Percentiles rank a stretch among this genome's conserved stretches.
Conservation (phyloP, 352 stramenopile species). For the Phytopythium chamaehyphon region DNA sequence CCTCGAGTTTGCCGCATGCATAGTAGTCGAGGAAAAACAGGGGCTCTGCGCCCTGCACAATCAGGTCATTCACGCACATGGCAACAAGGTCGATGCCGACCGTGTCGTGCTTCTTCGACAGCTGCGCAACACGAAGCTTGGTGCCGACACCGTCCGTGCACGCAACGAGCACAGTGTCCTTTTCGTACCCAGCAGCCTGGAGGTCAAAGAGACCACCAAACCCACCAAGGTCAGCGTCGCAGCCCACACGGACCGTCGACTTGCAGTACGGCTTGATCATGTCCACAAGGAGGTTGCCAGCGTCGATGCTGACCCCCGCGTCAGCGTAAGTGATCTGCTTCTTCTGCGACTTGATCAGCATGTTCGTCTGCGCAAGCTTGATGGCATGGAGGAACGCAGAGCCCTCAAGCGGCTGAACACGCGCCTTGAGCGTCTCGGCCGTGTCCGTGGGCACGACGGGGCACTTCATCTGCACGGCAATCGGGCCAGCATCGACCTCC, state of each 20-base stretch:
- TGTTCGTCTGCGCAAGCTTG: constrained; percentile 66
- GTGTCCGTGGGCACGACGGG: constrained; percentile 90
- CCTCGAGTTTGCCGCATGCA: constrained; percentile 95
- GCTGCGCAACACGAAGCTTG: constrained; percentile 92
- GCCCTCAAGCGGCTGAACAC: constrained; percentile 97
- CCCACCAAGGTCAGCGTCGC: constrained; percentile 95
- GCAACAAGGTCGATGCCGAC: constrained; percentile 98
- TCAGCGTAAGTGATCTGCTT: constrained; percentile 96
- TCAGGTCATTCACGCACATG: constrained; percentile 99
- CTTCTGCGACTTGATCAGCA: constrained; percentile 57
- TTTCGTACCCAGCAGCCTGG: constrained; percentile 93
- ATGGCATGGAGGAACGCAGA: constrained; percentile 88
- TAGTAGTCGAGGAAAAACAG: constrained; percentile 99
- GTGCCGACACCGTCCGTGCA: constrained; percentile 98
- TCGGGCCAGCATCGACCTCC: constrained; percentile 97
- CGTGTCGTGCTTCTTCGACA: constrained; percentile 92
- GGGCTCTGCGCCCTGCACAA: constrained; percentile 98
- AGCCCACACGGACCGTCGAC: constrained; percentile 93
- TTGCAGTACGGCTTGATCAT: constrained; percentile 99
- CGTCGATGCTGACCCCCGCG: constrained; percentile 98
- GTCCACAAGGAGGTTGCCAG: constrained; percentile 94
- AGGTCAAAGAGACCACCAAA: constrained; percentile 99
- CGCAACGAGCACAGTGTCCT: constrained; percentile 97
- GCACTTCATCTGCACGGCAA: constrained; percentile 95
- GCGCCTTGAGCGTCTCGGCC: constrained; percentile 94